A percentile compares a stretch with the other conserved stretches of the same genome.
These are phyloP conservation scores for Hyaloperonospora brassicae DNA, from an alignment of 352 stramenopile genomes.

Conservation along the genomic window DNA sequence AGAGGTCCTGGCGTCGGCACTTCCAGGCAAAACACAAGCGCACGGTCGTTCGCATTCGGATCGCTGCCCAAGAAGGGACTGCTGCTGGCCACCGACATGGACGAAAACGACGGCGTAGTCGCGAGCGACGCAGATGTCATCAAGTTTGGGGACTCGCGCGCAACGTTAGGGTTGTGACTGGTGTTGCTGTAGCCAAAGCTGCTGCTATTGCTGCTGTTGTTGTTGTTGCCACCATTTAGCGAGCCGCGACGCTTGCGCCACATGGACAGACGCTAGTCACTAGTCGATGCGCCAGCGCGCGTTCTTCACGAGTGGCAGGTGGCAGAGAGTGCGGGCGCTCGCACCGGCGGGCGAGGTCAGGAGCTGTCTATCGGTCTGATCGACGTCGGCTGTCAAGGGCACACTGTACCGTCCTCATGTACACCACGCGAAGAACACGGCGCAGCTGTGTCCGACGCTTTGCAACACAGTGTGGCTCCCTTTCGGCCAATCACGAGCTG, in stretches of 20 bases:
- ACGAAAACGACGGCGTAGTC: conserved; percentile 22
- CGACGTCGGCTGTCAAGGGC: conserved; percentile 6
- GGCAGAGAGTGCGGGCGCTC: conserved; percentile 10
- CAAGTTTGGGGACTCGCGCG: conserved; percentile 26
- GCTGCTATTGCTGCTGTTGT: too few relatives aligned
- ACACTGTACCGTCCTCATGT: too few relatives aligned
- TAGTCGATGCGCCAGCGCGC: neutral
- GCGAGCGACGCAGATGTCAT: conserved; percentile 33
- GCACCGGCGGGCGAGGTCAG: neutral
- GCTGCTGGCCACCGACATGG: conserved; percentile 34
- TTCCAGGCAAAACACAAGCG: conserved; percentile 67
- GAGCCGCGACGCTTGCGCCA: conserved; percentile 54
- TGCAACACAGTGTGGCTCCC: too few relatives aligned
- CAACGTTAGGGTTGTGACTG: conserved; percentile 23
- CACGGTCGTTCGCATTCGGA: conserved; percentile 40
- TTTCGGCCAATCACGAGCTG: too few relatives aligned
- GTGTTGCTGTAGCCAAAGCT: too few relatives aligned
- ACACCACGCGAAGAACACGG: too few relatives aligned
- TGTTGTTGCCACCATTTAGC: conserved; percentile 14
- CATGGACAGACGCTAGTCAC: conserved; percentile 20
- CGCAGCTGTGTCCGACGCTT: too few relatives aligned
- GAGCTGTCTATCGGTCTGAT: conserved; percentile 1
- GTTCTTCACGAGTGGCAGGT: neutral
- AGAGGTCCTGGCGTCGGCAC: conserved; percentile 61
- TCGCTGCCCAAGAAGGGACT: conserved; percentile 54